Percentiles rank a stretch among this genome's conserved stretches.
phyloP scores from a whole-genome alignment of 768 basidiomycete species.

The Pulveroboletus frians region DNA sequence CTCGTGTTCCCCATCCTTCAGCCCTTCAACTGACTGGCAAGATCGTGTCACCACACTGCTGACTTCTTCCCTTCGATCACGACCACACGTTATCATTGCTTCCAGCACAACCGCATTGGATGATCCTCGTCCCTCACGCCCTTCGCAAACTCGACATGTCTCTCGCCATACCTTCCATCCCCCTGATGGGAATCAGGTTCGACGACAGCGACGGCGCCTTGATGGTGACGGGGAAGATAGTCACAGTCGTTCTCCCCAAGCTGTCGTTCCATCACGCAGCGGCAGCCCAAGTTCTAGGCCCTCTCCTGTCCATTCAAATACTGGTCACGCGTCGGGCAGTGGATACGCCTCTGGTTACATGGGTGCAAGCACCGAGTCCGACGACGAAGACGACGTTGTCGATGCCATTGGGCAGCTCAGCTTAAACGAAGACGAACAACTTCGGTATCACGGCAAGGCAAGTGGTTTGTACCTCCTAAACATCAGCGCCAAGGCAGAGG shows the following conservation, averaged over 20 bases:
- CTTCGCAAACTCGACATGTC: constrained; percentile 5
- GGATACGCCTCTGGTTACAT: constrained; percentile 25
- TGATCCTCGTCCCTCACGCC: constrained; percentile 9
- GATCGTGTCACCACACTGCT: constrained; percentile 45
- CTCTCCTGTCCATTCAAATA: constrained; percentile 11
- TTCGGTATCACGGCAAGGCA: constrained; percentile 82
- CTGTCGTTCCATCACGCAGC: constrained; percentile 3
- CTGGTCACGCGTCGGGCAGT: constrained; percentile 11
- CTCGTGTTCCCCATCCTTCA: constrained; percentile 25
- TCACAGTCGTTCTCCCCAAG: constrained; percentile 7
- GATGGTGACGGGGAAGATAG: constrained; percentile 12
- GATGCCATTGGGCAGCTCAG: constrained; percentile 83
- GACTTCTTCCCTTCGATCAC: constrained; percentile 17
- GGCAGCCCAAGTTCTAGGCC: constrained; percentile 16
- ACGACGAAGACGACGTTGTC: constrained; percentile 44
- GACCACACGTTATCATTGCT: background rate
- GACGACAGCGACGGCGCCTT: constrained; percentile 50
- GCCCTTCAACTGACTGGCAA: constrained; percentile 83
- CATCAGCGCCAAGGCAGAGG: constrained; percentile 53
- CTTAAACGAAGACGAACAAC: constrained; percentile 80
- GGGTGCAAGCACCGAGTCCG: constrained; percentile 30
- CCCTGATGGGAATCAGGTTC: constrained; percentile 30
- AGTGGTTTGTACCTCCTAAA: constrained; percentile 75
- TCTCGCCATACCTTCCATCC: constrained; percentile 10
- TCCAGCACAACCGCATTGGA: constrained; percentile 9